Evolutionary conservation across 768 basidiomycete species (phyloP).

Genomic region (Naganishia friedmannii): DNA sequence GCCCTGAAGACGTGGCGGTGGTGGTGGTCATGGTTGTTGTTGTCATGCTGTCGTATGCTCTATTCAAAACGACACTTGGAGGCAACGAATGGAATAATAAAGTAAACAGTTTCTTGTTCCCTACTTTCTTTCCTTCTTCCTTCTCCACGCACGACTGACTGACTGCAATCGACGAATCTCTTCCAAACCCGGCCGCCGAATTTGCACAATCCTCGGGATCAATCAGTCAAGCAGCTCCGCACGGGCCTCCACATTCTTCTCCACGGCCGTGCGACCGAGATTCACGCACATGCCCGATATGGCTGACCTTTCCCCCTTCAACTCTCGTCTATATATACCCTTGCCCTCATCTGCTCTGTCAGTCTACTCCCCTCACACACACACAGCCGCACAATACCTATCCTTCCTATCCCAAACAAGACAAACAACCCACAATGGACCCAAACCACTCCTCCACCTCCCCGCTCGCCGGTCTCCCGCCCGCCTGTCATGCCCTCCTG

Average conservation of each 20-base stretch:
- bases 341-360: not conserved
- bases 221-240: no score
- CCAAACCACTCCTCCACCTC: constrained; percentile 15
- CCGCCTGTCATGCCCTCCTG: constrained; percentile 29
- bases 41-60: not conserved
- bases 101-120: no score
- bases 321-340: constrained; percentile 2
- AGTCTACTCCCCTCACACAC: not conserved
- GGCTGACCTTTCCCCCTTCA: not conserved
- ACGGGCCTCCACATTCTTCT: constrained; percentile 6
- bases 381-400: not conserved
- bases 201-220: not conserved
- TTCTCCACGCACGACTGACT: no score
- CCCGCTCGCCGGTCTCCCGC: constrained; percentile 30
- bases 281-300: constrained; percentile 1
- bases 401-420: no score
- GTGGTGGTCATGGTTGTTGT: not conserved
- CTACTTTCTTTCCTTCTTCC: no score
- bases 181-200: not conserved
- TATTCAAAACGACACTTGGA: no score
- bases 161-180: no score
- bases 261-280: not conserved
- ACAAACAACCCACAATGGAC: constrained; percentile 1
- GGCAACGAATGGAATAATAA: no score
- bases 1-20: not conserved